Conservation (phyloP, 2,329 filamentous ascomycete genomes). For the Aspergillus ruber region DNA sequence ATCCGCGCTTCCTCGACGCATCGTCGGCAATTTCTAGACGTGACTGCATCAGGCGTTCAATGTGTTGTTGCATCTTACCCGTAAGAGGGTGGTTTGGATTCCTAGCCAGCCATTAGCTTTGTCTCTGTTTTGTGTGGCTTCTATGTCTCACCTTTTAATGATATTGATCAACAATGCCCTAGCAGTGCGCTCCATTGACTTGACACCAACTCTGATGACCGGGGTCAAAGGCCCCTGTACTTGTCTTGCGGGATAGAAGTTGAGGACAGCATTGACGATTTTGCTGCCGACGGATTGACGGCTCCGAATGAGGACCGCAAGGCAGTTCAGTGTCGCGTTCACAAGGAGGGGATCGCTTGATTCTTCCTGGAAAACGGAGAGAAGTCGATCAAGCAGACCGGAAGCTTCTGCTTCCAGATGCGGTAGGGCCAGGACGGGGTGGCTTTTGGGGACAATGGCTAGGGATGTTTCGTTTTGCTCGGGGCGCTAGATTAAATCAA, state of each 20-base stretch:
- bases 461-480: constrained; percentile 80
- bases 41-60: constrained; percentile 74
- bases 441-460: constrained; percentile 74
- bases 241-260: constrained; percentile 84
- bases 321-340: constrained; percentile 83
- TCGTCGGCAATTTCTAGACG: constrained; percentile 76
- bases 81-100: constrained; percentile 72
- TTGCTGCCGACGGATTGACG: constrained; percentile 76
- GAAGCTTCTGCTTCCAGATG: constrained; percentile 89
- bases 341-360: constrained; percentile 80
- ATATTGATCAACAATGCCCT: constrained; percentile 77
- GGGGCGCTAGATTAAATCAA: constrained; percentile 47
- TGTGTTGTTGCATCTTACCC: constrained; percentile 75
- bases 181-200: constrained; percentile 92
- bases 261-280: constrained; percentile 76
- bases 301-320: constrained; percentile 75
- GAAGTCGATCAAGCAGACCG: constrained; percentile 80
- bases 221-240: constrained; percentile 71
- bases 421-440: constrained; percentile 69
- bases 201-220: constrained; percentile 72
- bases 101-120: constrained; percentile 41
- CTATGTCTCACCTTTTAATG: constrained; percentile 58
- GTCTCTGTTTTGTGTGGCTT: not conserved
- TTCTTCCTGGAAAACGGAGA: constrained; percentile 79
- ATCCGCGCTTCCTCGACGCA: constrained; percentile 64